Conservation (phyloP, 1,284 basidiomycete genomes). For the Ustilago shanxiensis region DNA sequence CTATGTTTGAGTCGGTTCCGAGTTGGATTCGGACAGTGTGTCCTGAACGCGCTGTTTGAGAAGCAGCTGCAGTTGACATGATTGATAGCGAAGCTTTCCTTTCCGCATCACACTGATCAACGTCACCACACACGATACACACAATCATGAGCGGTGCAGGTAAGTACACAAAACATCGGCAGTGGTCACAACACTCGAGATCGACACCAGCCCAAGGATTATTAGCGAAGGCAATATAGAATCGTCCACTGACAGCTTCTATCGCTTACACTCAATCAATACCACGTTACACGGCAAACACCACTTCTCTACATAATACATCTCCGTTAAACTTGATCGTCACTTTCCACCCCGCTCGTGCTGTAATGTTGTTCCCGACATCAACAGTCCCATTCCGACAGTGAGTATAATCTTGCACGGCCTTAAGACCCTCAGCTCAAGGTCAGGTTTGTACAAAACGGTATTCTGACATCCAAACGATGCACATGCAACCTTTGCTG, state of each 20-base stretch:
- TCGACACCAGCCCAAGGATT: no score
- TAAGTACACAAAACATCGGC: conserved; percentile 10
- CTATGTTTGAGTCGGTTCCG: conserved; percentile 34
- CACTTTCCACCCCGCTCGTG: background rate
- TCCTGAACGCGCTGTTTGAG: conserved; percentile 13
- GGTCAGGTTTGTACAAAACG: background rate
- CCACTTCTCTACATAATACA: background rate
- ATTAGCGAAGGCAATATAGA: background rate
- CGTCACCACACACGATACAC: conserved; percentile 17
- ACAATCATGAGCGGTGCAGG: conserved; percentile 50
- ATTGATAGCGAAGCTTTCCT: background rate
- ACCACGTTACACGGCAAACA: background rate
- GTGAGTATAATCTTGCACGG: conserved; percentile 20
- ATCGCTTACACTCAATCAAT: background rate
- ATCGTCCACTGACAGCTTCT: conserved; percentile 12
- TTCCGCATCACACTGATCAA: conserved; percentile 27
- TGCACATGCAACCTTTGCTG: background rate
- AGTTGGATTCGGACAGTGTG: conserved; percentile 25
- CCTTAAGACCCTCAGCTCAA: background rate
- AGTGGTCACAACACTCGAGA: background rate
- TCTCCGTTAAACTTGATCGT: background rate
- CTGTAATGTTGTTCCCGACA: background rate
- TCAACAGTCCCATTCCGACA: conserved; percentile 52
- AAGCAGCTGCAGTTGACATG: background rate
- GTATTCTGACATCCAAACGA: conserved; percentile 3